phyloP scores from a whole-genome alignment of 331 rosid species.

The Quercus lobata region DNA sequence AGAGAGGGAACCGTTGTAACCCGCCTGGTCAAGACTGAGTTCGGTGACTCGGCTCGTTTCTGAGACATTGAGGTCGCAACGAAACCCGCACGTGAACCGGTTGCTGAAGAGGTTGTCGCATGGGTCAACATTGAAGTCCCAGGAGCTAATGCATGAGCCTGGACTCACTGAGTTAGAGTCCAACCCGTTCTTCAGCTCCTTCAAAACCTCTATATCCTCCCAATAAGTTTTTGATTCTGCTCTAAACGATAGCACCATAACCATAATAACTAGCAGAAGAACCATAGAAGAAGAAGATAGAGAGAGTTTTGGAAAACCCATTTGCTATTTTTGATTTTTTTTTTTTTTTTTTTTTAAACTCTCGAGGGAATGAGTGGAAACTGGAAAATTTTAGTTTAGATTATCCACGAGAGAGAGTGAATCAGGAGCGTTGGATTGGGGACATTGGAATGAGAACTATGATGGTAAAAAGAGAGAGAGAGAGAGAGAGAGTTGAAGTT shows the following conservation, averaged over 20 bases:
- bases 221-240: slow-evolving; percentile 56
- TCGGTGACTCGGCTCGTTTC: slow-evolving; percentile 61
- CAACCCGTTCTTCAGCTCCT: slow-evolving; percentile 45
- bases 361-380: neutral
- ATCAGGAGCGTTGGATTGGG: slow-evolving; percentile 29
- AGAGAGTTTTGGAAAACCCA: slow-evolving; percentile 24
- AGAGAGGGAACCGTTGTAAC: slow-evolving; percentile 55
- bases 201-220: slow-evolving; percentile 52
- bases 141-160: slow-evolving; percentile 71
- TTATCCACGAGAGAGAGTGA: neutral
- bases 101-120: slow-evolving; percentile 67
- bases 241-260: neutral
- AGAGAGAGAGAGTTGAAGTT: no score
- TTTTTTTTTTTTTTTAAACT: neutral
- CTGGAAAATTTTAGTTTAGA: no score
- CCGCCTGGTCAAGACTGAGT: slow-evolving; percentile 79
- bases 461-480: neutral
- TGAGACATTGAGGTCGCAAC: slow-evolving; percentile 56
- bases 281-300: slow-evolving; percentile 5
- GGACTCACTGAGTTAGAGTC: slow-evolving; percentile 42
- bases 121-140: slow-evolving; percentile 42
- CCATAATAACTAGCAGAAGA: neutral
- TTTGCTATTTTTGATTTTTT: neutral
- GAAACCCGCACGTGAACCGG: slow-evolving; percentile 74
- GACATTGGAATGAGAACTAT: neutral